Evolutionary conservation across 805 yeast species (phyloP).

Genomic region (Barnettozyma sp.): DNA sequence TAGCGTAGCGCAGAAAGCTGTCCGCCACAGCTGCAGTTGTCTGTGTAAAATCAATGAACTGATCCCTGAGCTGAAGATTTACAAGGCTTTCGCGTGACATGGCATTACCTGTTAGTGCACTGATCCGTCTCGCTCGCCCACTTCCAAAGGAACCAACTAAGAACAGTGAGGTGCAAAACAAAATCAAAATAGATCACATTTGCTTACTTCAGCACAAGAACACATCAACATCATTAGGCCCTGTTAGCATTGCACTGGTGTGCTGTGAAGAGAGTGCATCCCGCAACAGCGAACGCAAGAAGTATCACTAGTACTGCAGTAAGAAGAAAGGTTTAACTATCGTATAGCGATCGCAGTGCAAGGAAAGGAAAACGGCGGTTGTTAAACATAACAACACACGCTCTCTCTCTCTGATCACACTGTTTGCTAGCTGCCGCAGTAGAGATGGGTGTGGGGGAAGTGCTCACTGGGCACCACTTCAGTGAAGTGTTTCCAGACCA

Average conservation of each 20-base stretch:
- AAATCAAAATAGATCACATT: neutral
- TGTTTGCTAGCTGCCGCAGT: too few species aligned
- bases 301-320: too few species aligned
- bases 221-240: neutral
- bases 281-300: too few species aligned
- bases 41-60: slow-evolving; percentile 25
- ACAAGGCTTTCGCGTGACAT: slow-evolving; percentile 19
- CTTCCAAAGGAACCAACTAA: too few species aligned
- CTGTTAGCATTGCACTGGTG: too few species aligned
- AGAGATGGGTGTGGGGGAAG: too few species aligned
- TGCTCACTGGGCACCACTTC: slow-evolving; percentile 5
- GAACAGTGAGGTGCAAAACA: too few species aligned
- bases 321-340: too few species aligned
- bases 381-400: too few species aligned
- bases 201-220: neutral
- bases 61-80: slow-evolving; percentile 24
- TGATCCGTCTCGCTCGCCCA: neutral
- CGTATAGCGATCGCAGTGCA: too few species aligned
- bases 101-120: neutral
- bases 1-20: slow-evolving; percentile 16
- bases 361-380: too few species aligned
- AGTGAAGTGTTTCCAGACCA: slow-evolving; percentile 15
- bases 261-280: too few species aligned
- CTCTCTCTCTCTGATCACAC: neutral
- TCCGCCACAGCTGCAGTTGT: slow-evolving; percentile 21